Evolutionary conservation across 1,284 basidiomycete species (phyloP), one percentile per base, ranked within the genome.

Genomic region (Microbotryum scabiosae): DNA sequence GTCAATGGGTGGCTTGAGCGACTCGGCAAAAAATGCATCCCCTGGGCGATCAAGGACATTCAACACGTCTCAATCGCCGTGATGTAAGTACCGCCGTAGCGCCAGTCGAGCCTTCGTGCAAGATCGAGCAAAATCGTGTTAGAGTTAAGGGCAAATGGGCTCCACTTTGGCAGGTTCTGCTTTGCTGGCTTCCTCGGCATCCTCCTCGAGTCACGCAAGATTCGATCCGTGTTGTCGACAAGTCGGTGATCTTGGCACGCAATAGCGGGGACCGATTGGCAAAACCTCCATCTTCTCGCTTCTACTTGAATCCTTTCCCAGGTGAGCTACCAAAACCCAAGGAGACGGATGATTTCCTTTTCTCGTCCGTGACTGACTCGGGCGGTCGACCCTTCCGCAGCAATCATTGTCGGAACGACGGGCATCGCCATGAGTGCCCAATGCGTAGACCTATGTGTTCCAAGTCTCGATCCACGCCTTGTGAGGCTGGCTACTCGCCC

Each of bases 1-100:
- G 87, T 88, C 50, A 96, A 97, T 74, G 92, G 87, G 9, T 97
- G 91, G 90, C 91, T 97, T 88, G 93, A 97, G 75, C 83, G 74
- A 5, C 89, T 96, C 69, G 92, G 91, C 9, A 86, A 85, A 0
- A 75, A 82, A 23, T 90, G 88, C 21, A 85, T 87, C 72, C 89
- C 92, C 4, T 96, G 83, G 76, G 88, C 88, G 2, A 87, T 92
- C 54, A 96, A 94, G 76, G 84, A 97, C 74, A 82, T 97, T 23
- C 91, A 97, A 74, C 94, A 97, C 74, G 94, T 96, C 66, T 84
- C 87, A 60, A 97, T 97, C 64, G 92, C 92, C 10, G 74, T 78
- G 63, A 77, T 73, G 87, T 85, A 72, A 72, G 82, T 75, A 7
- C 25, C n/a, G 45, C 28, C 23, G 23, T 57, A 30, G 44, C 56